Conservation (phyloP, 164 flowering plant genomes). For the Protea cynaroides region DNA sequence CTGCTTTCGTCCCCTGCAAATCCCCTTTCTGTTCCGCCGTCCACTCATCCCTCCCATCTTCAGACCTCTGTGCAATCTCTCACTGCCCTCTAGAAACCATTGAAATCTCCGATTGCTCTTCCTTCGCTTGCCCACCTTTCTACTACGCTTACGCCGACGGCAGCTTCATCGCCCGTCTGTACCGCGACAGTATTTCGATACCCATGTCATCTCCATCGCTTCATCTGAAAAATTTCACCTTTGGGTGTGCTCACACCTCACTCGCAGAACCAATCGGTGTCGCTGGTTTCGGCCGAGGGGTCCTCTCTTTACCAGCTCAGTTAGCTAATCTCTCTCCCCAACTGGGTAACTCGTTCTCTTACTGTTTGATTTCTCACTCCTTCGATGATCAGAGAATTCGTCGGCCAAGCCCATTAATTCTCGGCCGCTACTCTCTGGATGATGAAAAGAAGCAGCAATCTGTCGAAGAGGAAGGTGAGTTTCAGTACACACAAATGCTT, state of each 20-base stretch:
- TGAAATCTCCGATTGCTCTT: constrained; percentile 53
- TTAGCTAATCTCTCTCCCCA: constrained; percentile 52
- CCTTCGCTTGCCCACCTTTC: constrained; percentile 61
- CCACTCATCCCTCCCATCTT: constrained; percentile 53
- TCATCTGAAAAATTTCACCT: constrained; percentile 53
- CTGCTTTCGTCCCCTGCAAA: constrained; percentile 45
- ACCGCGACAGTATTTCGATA: constrained; percentile 29
- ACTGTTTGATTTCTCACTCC: constrained; percentile 78
- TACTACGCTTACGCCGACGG: constrained; percentile 94
- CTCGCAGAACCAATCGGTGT: constrained; percentile 90
- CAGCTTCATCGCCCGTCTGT: constrained; percentile 59
- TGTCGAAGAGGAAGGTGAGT: constrained; percentile 9
- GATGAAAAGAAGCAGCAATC: constrained; percentile 10
- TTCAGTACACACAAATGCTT: constrained; percentile 66
- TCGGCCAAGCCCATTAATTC: constrained; percentile 76
- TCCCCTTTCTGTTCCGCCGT: constrained; percentile 68
- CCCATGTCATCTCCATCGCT: constrained; percentile 32
- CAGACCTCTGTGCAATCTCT: constrained; percentile 80
- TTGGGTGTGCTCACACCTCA: constrained; percentile 76
- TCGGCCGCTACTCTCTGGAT: constrained; percentile 37
- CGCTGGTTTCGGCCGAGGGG: constrained; percentile 90
- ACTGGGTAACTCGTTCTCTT: constrained; percentile 71
- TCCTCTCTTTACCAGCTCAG: constrained; percentile 78
- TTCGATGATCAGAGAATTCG: constrained; percentile 42
- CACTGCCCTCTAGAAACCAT: constrained; percentile 61